Evolutionary conservation across 73 alveolate species (phyloP).

Genomic region (Paramecium biaurelia): DNA sequence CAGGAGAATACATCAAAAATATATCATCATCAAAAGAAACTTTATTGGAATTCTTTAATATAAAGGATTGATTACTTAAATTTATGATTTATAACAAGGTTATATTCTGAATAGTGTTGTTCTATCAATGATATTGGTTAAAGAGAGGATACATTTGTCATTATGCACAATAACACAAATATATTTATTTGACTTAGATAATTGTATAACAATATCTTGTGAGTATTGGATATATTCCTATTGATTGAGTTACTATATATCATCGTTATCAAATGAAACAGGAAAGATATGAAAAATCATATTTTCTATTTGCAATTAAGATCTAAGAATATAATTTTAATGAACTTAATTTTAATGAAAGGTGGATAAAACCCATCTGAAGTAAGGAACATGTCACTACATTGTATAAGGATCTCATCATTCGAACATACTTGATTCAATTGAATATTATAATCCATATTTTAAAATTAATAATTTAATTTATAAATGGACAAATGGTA

Average conservation of each 20-base stretch:
- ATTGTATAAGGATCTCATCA: not conserved
- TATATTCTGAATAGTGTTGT: not conserved
- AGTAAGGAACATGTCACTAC: not conserved
- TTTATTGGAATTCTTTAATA: constrained; percentile 34
- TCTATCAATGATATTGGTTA: not conserved
- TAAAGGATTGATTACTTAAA: not conserved
- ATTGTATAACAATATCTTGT: constrained; percentile 5
- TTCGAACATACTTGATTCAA: not conserved
- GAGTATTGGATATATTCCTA: not conserved
- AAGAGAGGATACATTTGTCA: not conserved
- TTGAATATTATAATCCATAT: not conserved
- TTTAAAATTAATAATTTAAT: not conserved
- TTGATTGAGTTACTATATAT: not conserved
- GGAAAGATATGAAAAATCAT: constrained; percentile 4
- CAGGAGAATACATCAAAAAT: not conserved
- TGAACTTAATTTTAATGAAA: not conserved
- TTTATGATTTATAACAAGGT: constrained; percentile 30
- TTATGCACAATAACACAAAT: not conserved
- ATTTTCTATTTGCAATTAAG: not conserved
- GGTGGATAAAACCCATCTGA: constrained; percentile 5
- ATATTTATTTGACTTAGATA: not conserved
- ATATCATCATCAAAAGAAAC: constrained; percentile 13
- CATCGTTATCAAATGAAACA: not conserved
- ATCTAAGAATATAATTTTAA: not conserved
- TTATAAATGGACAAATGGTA: not conserved